phyloP scores from a whole-genome alignment of 2,329 filamentous ascomycete genomes.

The Harringtonia aguacate region DNA sequence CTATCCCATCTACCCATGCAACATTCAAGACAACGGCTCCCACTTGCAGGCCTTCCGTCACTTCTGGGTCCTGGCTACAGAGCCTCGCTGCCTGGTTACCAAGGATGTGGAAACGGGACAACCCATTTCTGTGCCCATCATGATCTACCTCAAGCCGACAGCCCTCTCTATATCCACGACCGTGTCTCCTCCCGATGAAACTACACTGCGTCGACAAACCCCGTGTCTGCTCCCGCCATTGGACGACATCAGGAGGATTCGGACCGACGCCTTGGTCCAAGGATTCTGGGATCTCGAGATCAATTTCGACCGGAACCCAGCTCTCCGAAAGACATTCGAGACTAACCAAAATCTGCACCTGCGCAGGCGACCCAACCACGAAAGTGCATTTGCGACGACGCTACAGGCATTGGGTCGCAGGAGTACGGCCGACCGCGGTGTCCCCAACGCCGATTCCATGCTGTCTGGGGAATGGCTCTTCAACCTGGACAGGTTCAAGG shows the following conservation, averaged over 20 bases:
- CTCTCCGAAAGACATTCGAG: constrained; percentile 53
- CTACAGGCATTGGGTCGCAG: constrained; percentile 55
- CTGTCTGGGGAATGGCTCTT: constrained; percentile 77
- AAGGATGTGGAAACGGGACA: constrained; percentile 79
- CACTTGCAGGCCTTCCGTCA: constrained; percentile 95
- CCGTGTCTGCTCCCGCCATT: constrained; percentile 56
- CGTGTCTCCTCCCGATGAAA: constrained; percentile 22
- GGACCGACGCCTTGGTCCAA: constrained; percentile 48
- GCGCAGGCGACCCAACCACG: constrained; percentile 56
- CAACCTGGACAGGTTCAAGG: constrained; percentile 41
- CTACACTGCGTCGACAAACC: constrained; percentile 31
- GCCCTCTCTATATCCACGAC: constrained; percentile 12
- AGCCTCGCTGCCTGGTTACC: constrained; percentile 77
- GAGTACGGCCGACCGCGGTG: no score
- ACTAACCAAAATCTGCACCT: constrained; percentile 65
- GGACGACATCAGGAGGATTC: constrained; percentile 47
- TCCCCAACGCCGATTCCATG: no score
- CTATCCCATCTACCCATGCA: constrained; percentile 84
- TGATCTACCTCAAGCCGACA: constrained; percentile 42
- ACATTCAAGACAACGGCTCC: constrained; percentile 85
- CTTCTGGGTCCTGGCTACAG: constrained; percentile 90
- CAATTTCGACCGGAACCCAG: constrained; percentile 55
- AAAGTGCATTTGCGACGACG: constrained; percentile 62
- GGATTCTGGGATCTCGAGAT: constrained; percentile 74
- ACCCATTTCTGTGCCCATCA: constrained; percentile 63